Evolutionary conservation across 148 eudicot genomes (phyloP).

Genomic region (Cornus suecica): DNA sequence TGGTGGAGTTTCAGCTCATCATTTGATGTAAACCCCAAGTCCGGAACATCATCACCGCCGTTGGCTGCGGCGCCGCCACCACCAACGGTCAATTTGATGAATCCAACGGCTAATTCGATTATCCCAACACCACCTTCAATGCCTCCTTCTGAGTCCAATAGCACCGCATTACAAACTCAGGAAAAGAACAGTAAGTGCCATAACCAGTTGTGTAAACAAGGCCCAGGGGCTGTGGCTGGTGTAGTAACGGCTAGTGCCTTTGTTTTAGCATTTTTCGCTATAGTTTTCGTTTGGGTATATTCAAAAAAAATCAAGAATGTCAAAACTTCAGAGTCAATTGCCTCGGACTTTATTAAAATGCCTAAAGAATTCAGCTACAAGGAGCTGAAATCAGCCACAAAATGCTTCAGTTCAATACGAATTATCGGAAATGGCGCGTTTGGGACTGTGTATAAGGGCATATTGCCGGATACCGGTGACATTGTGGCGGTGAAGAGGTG

Average conservation of each 20-base stretch:
- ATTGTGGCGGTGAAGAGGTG: slow-evolving; percentile 63
- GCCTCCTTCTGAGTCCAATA: slow-evolving; percentile 27
- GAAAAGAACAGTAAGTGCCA: slow-evolving; percentile 22
- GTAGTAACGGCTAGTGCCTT: slow-evolving; percentile 68
- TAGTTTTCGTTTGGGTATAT: slow-evolving; percentile 46
- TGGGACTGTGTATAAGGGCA: slow-evolving; percentile 61
- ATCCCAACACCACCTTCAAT: slow-evolving; percentile 30
- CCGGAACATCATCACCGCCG: not conserved
- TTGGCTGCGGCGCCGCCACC: not conserved
- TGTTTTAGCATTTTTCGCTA: slow-evolving; percentile 40
- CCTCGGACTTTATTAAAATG: slow-evolving; percentile 47
- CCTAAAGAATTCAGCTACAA: slow-evolving; percentile 69
- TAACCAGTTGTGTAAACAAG: slow-evolving; percentile 28
- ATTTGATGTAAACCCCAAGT: slow-evolving; percentile 25
- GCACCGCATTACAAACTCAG: not conserved
- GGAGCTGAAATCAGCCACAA: slow-evolving; percentile 57
- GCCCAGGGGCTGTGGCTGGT: slow-evolving; percentile 57
- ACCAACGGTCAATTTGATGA: not conserved
- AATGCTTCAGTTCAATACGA: slow-evolving; percentile 39
- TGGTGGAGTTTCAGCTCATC: slow-evolving; percentile 80
- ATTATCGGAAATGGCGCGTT: slow-evolving; percentile 69
- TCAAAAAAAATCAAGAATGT: slow-evolving; percentile 35
- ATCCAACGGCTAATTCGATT: slow-evolving; percentile 27
- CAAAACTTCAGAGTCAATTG: slow-evolving; percentile 22
- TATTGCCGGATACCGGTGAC: slow-evolving; percentile 45